Percentiles rank a stretch among this genome's conserved stretches.
Evolutionary conservation across 2,329 filamentous ascomycete genomes (phyloP).

Genomic region (Elsinoe perseae): DNA sequence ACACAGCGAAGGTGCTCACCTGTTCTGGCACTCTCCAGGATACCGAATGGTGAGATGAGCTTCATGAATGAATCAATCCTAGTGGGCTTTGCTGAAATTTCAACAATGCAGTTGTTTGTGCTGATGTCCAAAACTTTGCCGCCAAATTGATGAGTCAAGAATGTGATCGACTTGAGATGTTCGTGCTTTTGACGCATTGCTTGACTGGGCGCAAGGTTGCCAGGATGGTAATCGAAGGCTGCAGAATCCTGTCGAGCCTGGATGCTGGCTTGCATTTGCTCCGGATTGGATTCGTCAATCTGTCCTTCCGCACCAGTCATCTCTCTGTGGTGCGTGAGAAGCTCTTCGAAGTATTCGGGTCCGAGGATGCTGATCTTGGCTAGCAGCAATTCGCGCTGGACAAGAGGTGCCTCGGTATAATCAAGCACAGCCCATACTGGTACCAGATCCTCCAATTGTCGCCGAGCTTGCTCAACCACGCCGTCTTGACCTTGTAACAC

Average conservation of each 20-base stretch:
- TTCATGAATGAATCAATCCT: slow-evolving; percentile 98
- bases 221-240: slow-evolving; percentile 73
- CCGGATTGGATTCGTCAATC: slow-evolving; percentile 22
- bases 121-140: slow-evolving; percentile 97
- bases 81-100: slow-evolving; percentile 85
- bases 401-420: slow-evolving; percentile 85
- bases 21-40: slow-evolving; percentile 89
- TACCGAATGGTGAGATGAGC: slow-evolving; percentile 86
- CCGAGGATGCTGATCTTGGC: slow-evolving; percentile 96
- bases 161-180: slow-evolving; percentile 92
- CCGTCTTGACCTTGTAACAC: slow-evolving; percentile 93
- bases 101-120: slow-evolving; percentile 97
- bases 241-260: slow-evolving; percentile 31
- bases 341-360: slow-evolving; percentile 96
- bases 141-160: slow-evolving; percentile 93
- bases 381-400: slow-evolving; percentile 89
- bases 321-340: slow-evolving; percentile 90
- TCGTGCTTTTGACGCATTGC: slow-evolving; percentile 95
- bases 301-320: slow-evolving; percentile 53
- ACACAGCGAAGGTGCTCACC: slow-evolving; percentile 38
- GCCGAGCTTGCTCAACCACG: slow-evolving; percentile 90
- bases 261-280: slow-evolving; percentile 21
- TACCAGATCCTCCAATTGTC: slow-evolving; percentile 92
- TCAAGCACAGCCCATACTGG: slow-evolving; percentile 98
- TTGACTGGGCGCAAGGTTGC: slow-evolving; percentile 75